Evolutionary conservation across 202 grass and related monocot species (phyloP).

Genomic region (Bolboschoenoplectus hybrid): DNA sequence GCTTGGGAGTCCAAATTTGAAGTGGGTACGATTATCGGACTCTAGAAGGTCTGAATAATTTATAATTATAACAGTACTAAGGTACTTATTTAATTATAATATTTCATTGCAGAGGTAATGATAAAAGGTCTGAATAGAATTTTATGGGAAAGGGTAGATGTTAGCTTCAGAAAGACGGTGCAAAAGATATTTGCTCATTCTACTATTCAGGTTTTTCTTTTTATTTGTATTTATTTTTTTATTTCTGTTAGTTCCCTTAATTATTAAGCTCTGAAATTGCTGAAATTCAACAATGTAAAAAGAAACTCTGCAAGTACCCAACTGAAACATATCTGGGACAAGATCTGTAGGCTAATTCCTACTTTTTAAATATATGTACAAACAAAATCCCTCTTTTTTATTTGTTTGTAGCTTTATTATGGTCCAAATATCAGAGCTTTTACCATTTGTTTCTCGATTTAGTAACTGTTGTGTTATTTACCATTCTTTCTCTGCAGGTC

Average conservation of each 20-base stretch:
- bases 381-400: not conserved
- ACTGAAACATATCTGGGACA: not conserved
- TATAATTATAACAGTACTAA: not conserved
- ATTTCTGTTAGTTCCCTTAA: conserved; percentile 1
- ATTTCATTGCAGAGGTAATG: conserved; percentile 66
- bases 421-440: not conserved
- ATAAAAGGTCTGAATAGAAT: conserved; percentile 80
- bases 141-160: conserved; percentile 93
- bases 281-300: conserved; percentile 16
- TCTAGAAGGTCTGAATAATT: not conserved
- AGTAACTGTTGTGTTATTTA: conserved; percentile 17
- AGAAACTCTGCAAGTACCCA: not conserved
- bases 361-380: not conserved
- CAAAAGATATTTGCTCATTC: conserved; percentile 89
- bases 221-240: not conserved
- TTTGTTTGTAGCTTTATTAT: not conserved
- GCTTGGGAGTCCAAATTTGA: not conserved
- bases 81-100: not conserved
- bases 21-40: not conserved
- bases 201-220: conserved; percentile 80
- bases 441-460: not conserved
- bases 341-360: not conserved
- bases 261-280: not conserved
- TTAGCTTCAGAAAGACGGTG: conserved; percentile 83
- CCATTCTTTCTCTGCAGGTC: conserved; percentile 53